A percentile compares a stretch with the other conserved stretches of the same genome.
Evolutionary conservation across 2,329 filamentous ascomycete species (phyloP).

Genomic region (Fusarium miscanthi): DNA sequence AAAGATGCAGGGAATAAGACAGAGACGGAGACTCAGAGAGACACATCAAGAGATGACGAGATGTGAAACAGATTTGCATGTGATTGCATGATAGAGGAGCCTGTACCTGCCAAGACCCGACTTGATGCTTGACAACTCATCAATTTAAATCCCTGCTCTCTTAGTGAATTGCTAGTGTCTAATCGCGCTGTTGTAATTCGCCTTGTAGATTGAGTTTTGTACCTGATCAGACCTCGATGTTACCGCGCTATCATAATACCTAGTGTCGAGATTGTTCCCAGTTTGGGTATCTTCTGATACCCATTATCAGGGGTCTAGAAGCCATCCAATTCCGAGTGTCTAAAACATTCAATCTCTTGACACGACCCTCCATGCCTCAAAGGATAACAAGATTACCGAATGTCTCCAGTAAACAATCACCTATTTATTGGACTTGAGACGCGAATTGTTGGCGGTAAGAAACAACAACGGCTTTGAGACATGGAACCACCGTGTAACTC

Average conservation of each 20-base stretch:
- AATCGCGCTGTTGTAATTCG: background rate
- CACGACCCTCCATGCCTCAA: conserved; percentile 6
- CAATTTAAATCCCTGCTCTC: background rate
- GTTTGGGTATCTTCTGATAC: background rate
- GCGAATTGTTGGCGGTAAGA: background rate
- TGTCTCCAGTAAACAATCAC: background rate
- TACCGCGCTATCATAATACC: background rate
- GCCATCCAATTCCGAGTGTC: conserved; percentile 18
- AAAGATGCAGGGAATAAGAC: conserved; percentile 15
- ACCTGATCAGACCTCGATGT: background rate
- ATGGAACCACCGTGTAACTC: background rate
- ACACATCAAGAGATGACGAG: conserved; percentile 22
- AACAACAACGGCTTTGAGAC: background rate
- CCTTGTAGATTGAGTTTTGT: background rate
- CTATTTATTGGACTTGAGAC: background rate
- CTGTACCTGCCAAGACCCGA: conserved; percentile 21
- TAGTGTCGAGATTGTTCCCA: background rate
- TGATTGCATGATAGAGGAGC: conserved; percentile 28
- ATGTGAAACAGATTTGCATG: conserved; percentile 43
- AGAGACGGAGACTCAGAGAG: background rate
- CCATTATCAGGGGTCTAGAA: background rate
- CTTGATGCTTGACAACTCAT: background rate
- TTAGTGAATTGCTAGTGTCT: background rate
- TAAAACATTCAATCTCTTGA: conserved; percentile 17
- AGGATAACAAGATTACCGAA: background rate